phyloP scores from a whole-genome alignment of 1,284 basidiomycete species.

The Rhizopogon hawkerae region DNA sequence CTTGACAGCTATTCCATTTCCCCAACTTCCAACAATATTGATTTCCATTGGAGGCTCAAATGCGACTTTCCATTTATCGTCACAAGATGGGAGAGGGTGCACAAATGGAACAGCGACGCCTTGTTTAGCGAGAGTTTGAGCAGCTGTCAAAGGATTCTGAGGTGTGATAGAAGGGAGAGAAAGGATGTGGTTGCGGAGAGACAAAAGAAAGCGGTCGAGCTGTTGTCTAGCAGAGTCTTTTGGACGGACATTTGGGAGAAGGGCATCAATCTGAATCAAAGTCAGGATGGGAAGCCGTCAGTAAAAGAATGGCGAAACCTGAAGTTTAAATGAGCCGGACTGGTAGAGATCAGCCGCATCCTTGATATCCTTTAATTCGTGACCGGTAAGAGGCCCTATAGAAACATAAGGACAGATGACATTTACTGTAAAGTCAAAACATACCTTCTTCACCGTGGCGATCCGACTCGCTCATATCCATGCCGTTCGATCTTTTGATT shows the following conservation, averaged over 20 bases:
- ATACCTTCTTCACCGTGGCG: neutral
- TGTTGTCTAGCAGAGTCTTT: slow-evolving; percentile 47
- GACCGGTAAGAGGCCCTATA: slow-evolving; percentile 49
- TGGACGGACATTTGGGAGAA: slow-evolving; percentile 72
- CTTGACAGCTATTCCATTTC: slow-evolving; percentile 57
- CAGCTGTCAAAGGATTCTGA: slow-evolving; percentile 56
- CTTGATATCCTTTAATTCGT: slow-evolving; percentile 71
- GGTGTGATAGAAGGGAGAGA: slow-evolving; percentile 50
- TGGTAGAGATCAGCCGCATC: slow-evolving; percentile 73
- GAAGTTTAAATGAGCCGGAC: slow-evolving; percentile 80
- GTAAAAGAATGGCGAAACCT: slow-evolving; percentile 39
- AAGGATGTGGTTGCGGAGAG: slow-evolving; percentile 53
- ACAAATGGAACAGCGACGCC: slow-evolving; percentile 57
- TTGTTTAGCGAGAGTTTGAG: slow-evolving; percentile 43
- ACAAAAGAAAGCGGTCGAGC: slow-evolving; percentile 57
- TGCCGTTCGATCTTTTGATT: neutral
- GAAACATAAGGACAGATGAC: slow-evolving; percentile 8
- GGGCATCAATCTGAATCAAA: slow-evolving; percentile 59
- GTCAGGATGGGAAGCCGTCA: slow-evolving; percentile 1
- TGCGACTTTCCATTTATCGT: slow-evolving; percentile 69
- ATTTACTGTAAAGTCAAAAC: neutral
- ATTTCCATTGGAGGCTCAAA: slow-evolving; percentile 64
- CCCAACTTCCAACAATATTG: slow-evolving; percentile 70
- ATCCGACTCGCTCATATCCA: neutral
- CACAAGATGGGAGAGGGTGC: slow-evolving; percentile 54